Conservation (phyloP, 306 rosid genomes). For the Coriaria nepalensis region DNA sequence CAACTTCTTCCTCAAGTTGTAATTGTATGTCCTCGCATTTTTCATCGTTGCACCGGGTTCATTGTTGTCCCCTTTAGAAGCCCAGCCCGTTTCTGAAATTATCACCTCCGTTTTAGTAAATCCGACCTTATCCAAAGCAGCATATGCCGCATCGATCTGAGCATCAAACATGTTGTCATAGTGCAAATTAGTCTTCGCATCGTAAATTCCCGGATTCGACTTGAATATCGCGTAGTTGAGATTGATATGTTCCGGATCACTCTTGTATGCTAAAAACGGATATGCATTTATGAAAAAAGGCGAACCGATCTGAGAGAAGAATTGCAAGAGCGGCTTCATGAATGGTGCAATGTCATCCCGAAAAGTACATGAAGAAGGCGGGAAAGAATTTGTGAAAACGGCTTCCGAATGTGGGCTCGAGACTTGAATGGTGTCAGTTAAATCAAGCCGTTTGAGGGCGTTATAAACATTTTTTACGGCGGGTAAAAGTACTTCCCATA, state of each 20-base stretch:
- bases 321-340: conserved; percentile 72
- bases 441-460: conserved; percentile 36
- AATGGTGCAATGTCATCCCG: conserved; percentile 40
- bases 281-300: conserved; percentile 90
- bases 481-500: conserved; percentile 64
- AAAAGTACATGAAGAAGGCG: conserved; percentile 77
- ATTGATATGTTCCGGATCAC: conserved; percentile 69
- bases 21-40: conserved; percentile 60
- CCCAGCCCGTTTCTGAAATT: conserved; percentile 95
- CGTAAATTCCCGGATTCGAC: conserved; percentile 49
- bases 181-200: conserved; percentile 63
- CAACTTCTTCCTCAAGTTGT: conserved; percentile 40
- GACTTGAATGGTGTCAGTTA: conserved; percentile 41
- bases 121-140: conserved; percentile 72
- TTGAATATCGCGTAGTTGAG: conserved; percentile 66
- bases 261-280: conserved; percentile 84
- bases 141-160: conserved; percentile 69
- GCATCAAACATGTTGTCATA: conserved; percentile 87
- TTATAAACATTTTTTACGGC: conserved; percentile 58
- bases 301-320: conserved; percentile 55
- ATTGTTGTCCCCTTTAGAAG: conserved; percentile 52
- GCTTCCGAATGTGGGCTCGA: conserved; percentile 91
- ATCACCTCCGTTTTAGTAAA: conserved; percentile 58
- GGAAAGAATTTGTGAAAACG: conserved; percentile 71
- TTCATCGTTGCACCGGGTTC: conserved; percentile 54